Conservation (phyloP, 179 eudicot species). For the Silene coronaria region DNA sequence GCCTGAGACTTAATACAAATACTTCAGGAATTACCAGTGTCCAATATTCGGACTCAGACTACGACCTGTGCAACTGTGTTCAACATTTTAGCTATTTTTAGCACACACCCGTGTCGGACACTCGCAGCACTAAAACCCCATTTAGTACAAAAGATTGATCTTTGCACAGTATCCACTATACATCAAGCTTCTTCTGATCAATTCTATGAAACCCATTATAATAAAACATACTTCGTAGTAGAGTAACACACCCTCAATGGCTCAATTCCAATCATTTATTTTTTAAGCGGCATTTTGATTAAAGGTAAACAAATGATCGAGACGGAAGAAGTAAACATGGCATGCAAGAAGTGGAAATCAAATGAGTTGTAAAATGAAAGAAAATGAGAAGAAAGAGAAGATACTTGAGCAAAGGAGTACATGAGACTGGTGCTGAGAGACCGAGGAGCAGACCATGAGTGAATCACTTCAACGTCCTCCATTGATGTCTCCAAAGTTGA, state of each 20-base stretch:
- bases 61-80: not conserved
- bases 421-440: constrained; percentile 7
- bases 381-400: not conserved
- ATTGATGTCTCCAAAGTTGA: not conserved
- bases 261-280: too few species aligned
- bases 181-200: not conserved
- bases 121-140: not conserved
- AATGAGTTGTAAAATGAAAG: too few species aligned
- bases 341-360: constrained; percentile 7
- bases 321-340: not conserved
- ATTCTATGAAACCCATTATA: not conserved
- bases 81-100: not conserved
- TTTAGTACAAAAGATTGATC: not conserved
- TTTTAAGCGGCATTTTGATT: too few species aligned
- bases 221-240: not conserved
- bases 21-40: not conserved
- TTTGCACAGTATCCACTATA: not conserved
- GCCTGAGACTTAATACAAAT: too few species aligned
- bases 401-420: constrained; percentile 10
- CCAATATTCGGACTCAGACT: not conserved
- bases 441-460: constrained; percentile 12
- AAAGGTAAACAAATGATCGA: not conserved
- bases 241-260: too few species aligned
- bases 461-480: constrained; percentile 4
- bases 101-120: not conserved